These are phyloP conservation scores for Marchantia polymorpha DNA, from an alignment of 225 moss, liverwort and hornwort genomes.

Conservation along the genomic window DNA sequence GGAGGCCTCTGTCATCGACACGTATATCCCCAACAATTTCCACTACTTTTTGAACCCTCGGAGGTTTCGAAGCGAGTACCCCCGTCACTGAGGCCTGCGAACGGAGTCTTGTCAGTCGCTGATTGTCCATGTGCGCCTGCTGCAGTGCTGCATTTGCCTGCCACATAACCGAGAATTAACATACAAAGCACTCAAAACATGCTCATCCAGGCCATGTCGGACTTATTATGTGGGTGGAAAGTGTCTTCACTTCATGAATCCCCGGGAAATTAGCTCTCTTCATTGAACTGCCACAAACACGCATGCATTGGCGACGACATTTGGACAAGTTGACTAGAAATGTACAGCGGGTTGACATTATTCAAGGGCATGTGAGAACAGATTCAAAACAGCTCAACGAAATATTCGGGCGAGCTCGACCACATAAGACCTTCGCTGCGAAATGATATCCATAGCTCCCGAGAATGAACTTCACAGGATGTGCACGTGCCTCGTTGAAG, in stretches of 20 bases:
- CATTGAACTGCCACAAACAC: background rate
- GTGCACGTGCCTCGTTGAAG: background rate
- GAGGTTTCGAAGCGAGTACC: slow-evolving; percentile 6
- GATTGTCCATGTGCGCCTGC: slow-evolving; percentile 34
- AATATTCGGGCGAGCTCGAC: background rate
- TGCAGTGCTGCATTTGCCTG: slow-evolving; percentile 1
- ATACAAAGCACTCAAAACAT: background rate
- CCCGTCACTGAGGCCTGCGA: slow-evolving; percentile 35
- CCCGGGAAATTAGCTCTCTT: background rate
- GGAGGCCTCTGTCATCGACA: slow-evolving; percentile 55
- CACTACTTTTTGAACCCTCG: background rate
- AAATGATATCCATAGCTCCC: background rate
- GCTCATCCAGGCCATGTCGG: background rate
- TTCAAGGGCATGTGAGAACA: background rate
- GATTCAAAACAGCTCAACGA: background rate
- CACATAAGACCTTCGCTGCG: background rate
- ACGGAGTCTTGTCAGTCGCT: slow-evolving; percentile 37
- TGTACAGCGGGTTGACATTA: background rate
- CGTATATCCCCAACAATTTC: slow-evolving; percentile 34
- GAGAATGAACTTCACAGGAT: background rate
- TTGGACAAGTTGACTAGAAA: too few relatives aligned
- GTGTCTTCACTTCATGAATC: background rate
- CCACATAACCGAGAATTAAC: background rate
- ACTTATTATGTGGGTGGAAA: background rate
- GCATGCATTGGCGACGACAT: background rate